These are phyloP conservation scores for Boletus rex-veris DNA, from an alignment of 768 basidiomycete genomes.

Conservation along the genomic window DNA sequence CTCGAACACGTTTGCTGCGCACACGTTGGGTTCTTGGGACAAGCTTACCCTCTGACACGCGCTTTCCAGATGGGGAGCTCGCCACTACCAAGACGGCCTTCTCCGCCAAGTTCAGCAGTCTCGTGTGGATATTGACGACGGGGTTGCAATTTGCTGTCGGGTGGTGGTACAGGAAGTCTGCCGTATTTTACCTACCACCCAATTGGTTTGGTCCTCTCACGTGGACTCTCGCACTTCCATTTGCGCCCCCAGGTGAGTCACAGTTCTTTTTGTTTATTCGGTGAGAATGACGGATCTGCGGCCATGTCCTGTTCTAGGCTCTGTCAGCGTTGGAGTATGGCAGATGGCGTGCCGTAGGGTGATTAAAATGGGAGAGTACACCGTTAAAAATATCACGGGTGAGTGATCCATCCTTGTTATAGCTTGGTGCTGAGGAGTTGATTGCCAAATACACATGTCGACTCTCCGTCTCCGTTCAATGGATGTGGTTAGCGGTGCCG, in stretches of 20 bases:
- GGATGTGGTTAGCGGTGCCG: constrained; percentile 9
- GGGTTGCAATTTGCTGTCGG: constrained; percentile 81
- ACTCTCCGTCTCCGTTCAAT: background rate
- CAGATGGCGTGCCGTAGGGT: constrained; percentile 90
- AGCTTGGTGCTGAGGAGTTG: background rate
- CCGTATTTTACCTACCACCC: constrained; percentile 90
- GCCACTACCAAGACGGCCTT: constrained; percentile 59
- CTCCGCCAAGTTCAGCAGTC: constrained; percentile 63
- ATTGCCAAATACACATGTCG: background rate
- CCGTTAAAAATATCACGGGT: constrained; percentile 62
- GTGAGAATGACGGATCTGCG: background rate
- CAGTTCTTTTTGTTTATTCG: background rate
- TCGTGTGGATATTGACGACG: constrained; percentile 83
- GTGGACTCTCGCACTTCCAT: constrained; percentile 89
- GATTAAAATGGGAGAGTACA: constrained; percentile 70
- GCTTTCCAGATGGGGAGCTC: constrained; percentile 60
- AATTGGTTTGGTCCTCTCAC: constrained; percentile 87
- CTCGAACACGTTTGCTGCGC: background rate
- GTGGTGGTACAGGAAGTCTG: constrained; percentile 87
- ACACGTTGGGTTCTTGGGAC: background rate
- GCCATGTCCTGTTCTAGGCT: constrained; percentile 47
- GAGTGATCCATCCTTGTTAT: constrained; percentile 19
- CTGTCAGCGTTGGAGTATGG: constrained; percentile 92
- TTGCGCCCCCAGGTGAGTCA: constrained; percentile 76
- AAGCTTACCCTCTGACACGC: background rate